Conservation (phyloP, 2,329 filamentous ascomycete genomes). For the Monilinia fructicola region DNA sequence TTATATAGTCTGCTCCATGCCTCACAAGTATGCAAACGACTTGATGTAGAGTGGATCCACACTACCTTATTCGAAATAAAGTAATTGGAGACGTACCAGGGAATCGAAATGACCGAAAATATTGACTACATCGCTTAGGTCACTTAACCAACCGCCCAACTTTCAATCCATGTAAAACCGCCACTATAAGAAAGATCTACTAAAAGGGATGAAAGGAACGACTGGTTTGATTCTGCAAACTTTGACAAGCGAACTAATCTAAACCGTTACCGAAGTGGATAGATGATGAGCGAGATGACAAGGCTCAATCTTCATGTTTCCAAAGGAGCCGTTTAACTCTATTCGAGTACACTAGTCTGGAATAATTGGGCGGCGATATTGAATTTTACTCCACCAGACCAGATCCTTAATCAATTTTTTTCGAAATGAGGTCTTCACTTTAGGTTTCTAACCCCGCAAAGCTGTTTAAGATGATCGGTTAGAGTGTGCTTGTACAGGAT, state of each 20-base stretch:
- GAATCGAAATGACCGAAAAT: background rate
- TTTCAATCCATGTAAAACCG: background rate
- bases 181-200: constrained; percentile 2
- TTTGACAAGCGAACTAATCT: constrained; percentile 11
- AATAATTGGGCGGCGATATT: background rate
- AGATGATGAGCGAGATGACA: constrained; percentile 7
- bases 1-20: constrained; percentile 15
- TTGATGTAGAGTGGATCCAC: background rate
- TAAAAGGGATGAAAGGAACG: background rate
- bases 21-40: background rate
- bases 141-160: constrained; percentile 12
- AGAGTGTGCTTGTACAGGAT: background rate
- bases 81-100: background rate
- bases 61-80: constrained; percentile 2
- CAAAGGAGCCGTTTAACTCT: constrained; percentile 5
- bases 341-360: constrained; percentile 8
- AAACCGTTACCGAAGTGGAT: background rate
- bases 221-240: background rate
- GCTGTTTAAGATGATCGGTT: constrained; percentile 7
- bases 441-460: background rate
- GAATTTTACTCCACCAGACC: constrained; percentile 4
- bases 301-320: constrained; percentile 13
- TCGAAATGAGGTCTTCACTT: background rate
- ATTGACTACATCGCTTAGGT: no score
- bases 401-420: constrained; percentile 16